Evolutionary conservation across 345 rosid species (phyloP).

Genomic region (Eucalyptus lansdowneana): DNA sequence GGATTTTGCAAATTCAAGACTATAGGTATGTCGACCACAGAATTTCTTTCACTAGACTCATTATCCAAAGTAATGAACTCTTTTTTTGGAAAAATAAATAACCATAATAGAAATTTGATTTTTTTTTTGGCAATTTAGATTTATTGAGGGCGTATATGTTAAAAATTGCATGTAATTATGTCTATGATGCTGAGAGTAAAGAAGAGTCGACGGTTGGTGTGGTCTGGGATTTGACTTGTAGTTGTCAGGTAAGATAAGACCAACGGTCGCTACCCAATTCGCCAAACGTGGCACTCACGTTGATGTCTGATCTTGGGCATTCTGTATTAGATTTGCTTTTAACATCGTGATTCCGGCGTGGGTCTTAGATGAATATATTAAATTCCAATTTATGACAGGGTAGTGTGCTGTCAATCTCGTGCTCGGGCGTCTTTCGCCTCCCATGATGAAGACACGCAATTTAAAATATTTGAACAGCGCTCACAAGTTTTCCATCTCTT

Average conservation of each 20-base stretch:
- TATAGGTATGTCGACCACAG: rapidly evolving
- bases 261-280: not conserved
- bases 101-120: not conserved
- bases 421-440: too few relatives aligned
- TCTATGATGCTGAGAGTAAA: not conserved
- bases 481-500: too few relatives aligned
- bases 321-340: not conserved
- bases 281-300: not conserved
- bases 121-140: not conserved
- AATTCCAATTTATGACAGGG: not conserved
- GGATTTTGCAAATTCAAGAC: not conserved
- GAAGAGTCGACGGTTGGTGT: not conserved
- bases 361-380: not conserved
- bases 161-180: not conserved
- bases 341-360: not conserved
- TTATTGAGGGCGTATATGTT: not conserved
- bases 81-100: not conserved
- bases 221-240: not conserved
- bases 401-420: not conserved
- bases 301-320: not conserved
- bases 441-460: too few relatives aligned
- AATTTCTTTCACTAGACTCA: not conserved
- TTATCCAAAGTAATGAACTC: not conserved
- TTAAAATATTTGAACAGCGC: too few relatives aligned
- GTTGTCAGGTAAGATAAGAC: not conserved